These are phyloP conservation scores for Lepidium didymum DNA, from an alignment of 345 rosid genomes.

Conservation along the genomic window DNA sequence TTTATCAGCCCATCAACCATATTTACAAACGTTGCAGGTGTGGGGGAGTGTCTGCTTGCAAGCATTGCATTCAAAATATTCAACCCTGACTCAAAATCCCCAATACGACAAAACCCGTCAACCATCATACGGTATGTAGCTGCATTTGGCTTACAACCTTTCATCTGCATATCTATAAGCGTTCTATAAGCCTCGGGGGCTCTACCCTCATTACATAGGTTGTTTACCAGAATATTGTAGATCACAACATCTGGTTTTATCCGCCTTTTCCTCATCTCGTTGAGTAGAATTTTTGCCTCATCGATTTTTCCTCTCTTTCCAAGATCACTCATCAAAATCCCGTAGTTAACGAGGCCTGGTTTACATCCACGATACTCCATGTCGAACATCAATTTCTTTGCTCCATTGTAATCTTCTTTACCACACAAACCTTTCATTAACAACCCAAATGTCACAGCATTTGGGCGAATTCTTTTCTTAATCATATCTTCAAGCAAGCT, in stretches of 20 bases:
- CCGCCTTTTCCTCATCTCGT: slow-evolving; percentile 75
- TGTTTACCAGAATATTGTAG: slow-evolving; percentile 67
- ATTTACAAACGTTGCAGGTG: slow-evolving; percentile 40
- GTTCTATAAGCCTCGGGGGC: slow-evolving; percentile 54
- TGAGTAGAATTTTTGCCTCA: slow-evolving; percentile 51
- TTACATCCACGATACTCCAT: slow-evolving; percentile 92
- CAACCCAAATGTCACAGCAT: slow-evolving; percentile 55
- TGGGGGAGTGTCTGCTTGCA: slow-evolving; percentile 55
- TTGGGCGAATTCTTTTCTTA: slow-evolving; percentile 44
- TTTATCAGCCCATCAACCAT: slow-evolving; percentile 49
- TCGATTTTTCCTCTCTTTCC: slow-evolving; percentile 75
- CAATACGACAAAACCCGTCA: slow-evolving; percentile 60
- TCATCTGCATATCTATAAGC: slow-evolving; percentile 66
- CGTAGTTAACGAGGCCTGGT: slow-evolving; percentile 52
- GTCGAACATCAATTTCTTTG: slow-evolving; percentile 69
- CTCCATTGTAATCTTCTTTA: slow-evolving; percentile 49
- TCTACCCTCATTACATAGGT: slow-evolving; percentile 59
- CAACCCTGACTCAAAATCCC: slow-evolving; percentile 68
- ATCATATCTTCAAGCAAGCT: slow-evolving; percentile 45
- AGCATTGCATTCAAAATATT: slow-evolving; percentile 70
- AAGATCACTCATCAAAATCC: slow-evolving; percentile 78
- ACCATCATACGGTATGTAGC: slow-evolving; percentile 80
- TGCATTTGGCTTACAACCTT: slow-evolving; percentile 74
- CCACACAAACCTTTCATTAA: slow-evolving; percentile 73
- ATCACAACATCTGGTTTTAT: slow-evolving; percentile 72